Evolutionary conservation across 306 rosid species (phyloP), one percentile per base, ranked within the genome.

Genomic region (Gastrolobium bilobum): DNA sequence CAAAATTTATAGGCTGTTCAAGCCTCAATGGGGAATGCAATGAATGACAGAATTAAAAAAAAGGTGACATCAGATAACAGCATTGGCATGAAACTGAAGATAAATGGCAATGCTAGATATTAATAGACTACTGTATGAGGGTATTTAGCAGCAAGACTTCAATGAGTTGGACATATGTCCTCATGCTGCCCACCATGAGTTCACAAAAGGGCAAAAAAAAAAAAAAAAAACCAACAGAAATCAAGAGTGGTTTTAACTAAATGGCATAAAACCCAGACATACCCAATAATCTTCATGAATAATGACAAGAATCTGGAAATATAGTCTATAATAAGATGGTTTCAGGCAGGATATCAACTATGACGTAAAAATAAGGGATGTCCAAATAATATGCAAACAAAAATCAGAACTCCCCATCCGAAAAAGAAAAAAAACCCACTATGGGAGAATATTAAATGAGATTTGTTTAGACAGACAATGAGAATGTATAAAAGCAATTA

Each of bases 61-160:
- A 75, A 2, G 6, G 46, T 39, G n/a, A 40, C 56, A 75, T 59
- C 46, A 53, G 69, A 58, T 52, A 58, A 43, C 53, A 61, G 59
- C 30, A 30, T 50, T 68, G 39, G 37, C 81, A 34, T 43, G 50
- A 59, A 33, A 37, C 54, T 50, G 73, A 43, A 69, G 53, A 51
- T 33, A 51, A 48, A 69, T 4, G 11, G 40, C 37, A 60, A 4
- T 50, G 10, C 30, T 52, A 65, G 58, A 34, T 68, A 42, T 20
- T 20, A 56, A 13, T 13, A 10, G 44, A 35, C 20, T 60, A 60
- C 1, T 20, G 26, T 20, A 20, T 20, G 26, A 20, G 26, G 26
- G 26, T 20, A 20, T 11, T 13, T 13, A 48, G 54, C n/a, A 48
- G 54, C 54, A 1, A 20, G 6, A 48, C 54, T 48, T 48, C 20